Evolutionary conservation across 305 asterid species (phyloP).

Genomic region (Ajuga reptans): DNA sequence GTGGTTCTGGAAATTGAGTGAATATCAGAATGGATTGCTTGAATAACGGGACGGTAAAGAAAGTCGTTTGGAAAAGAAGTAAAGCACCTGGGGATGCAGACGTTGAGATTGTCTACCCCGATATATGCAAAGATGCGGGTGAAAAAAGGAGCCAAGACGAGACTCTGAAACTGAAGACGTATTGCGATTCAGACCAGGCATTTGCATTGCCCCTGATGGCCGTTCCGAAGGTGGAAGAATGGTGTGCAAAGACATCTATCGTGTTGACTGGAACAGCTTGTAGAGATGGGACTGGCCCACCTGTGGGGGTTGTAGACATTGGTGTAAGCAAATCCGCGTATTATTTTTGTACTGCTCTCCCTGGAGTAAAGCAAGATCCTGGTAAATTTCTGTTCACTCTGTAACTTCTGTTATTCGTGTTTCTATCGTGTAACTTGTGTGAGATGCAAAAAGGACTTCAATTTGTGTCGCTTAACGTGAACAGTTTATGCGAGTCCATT

Average conservation of each 20-base stretch:
- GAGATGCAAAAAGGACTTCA: not conserved
- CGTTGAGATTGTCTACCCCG: conserved; percentile 19
- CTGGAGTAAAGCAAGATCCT: conserved; percentile 87
- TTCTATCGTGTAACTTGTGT: not conserved
- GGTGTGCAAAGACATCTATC: conserved; percentile 33
- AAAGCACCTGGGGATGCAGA: conserved; percentile 21
- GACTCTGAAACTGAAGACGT: conserved; percentile 26
- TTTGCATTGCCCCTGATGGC: conserved; percentile 55
- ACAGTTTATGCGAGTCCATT: not conserved
- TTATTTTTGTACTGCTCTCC: conserved; percentile 75
- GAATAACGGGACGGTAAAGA: conserved; percentile 26
- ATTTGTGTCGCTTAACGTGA: not conserved
- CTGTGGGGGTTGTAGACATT: conserved; percentile 65
- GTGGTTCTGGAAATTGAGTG: conserved; percentile 6
- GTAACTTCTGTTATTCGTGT: not conserved
- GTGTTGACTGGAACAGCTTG: conserved; percentile 55
- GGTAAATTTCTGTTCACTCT: conserved; percentile 33
- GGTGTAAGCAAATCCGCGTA: conserved; percentile 61
- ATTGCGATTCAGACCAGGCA: conserved; percentile 22
- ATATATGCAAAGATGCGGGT: conserved; percentile 22
- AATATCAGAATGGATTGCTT: conserved; percentile 35
- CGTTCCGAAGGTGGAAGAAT: conserved; percentile 36
- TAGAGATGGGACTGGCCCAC: conserved; percentile 50
- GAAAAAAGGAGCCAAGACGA: conserved; percentile 26
- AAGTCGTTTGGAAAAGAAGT: conserved; percentile 36